Base-by-base conservation (phyloP, 805 yeast species). In the Barnettozyma pratensis region DNA sequence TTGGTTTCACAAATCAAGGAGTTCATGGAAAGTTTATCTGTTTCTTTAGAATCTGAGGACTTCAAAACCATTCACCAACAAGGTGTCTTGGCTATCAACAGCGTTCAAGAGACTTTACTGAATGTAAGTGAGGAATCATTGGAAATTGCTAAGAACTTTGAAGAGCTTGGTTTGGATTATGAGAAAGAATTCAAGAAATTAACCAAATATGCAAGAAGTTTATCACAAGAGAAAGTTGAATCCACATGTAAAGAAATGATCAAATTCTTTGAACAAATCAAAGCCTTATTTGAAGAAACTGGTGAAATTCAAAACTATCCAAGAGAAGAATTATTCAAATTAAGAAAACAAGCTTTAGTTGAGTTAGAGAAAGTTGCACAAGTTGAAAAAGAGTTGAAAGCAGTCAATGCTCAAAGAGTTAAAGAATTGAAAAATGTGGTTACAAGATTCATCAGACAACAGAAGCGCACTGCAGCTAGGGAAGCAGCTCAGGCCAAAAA, bases 131-230 rank as follows among this genome's bases (percentile, higher is more conserved):
- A 70, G 40, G 77, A 77, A 48, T 68, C 80, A 5, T 56, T 61
- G 36, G 69, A 66, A 2, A 53, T 79, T 35, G 67, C 76, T 51
- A 60, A 66, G 28, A 69, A 70, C 38, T 81, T 70, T 57, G 71
- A 72, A 4, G 69, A 67, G 3, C 63, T 69, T 26, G 77, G 73
- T 0, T 59, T 82, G 28, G 78, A 82, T 56, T 79, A 75, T 51
- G 78, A 75, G 34, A 71, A 73, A 46, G 82, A 79, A 55, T 75
- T 74, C 50, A 66, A 68, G 35, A 72, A 76, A 51, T 60, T 80
- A 41, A 72, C 71, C 46, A 40, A 62, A 28, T 46, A 44, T 34
- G 55, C 60, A 10, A 62, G 66, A 14, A 61, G 57, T 14, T 39
- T 60, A 3, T 55, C 57, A 7, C 64, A 62, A 45, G 50, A 48